phyloP scores from a whole-genome alignment of 345 rosid genomes.

The Noccaea bulbosa region DNA sequence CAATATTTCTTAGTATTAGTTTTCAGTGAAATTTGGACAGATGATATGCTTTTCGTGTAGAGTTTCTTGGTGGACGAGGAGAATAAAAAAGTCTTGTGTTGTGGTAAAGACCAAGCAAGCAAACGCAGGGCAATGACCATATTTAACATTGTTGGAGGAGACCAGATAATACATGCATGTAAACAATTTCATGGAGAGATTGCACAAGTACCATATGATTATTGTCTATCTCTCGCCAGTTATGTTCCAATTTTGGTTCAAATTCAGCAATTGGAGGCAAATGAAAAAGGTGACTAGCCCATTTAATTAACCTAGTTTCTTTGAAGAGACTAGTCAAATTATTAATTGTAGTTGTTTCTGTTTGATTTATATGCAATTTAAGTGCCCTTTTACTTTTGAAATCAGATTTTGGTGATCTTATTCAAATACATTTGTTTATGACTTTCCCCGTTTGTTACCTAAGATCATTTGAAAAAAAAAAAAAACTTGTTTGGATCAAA shows the following conservation, averaged over 20 bases:
- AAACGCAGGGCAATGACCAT: not conserved
- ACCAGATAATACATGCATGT: not conserved
- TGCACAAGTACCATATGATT: not conserved
- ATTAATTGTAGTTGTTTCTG: no score
- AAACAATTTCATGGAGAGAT: not conserved
- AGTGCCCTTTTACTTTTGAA: no score
- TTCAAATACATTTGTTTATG: no score
- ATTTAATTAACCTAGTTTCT: not conserved
- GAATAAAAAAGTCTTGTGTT: not conserved
- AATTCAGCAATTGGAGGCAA: not conserved
- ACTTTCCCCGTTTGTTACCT: no score
- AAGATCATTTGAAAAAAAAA: not conserved
- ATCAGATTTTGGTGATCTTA: no score
- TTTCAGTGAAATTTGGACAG: not conserved
- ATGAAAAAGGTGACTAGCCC: not conserved
- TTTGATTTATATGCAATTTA: no score
- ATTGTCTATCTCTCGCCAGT: not conserved
- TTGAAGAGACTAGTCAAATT: no score
- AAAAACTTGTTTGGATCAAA: slow-evolving; percentile 7
- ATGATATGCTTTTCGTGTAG: not conserved
- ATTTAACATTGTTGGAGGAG: not conserved
- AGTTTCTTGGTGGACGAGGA: slow-evolving; percentile 9
- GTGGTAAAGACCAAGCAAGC: not conserved
- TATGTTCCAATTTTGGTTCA: slow-evolving; percentile 8
- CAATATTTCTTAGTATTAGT: not conserved